These are phyloP conservation scores for Umbellularia californica DNA, from an alignment of 164 flowering plant species.

Conservation along the genomic window DNA sequence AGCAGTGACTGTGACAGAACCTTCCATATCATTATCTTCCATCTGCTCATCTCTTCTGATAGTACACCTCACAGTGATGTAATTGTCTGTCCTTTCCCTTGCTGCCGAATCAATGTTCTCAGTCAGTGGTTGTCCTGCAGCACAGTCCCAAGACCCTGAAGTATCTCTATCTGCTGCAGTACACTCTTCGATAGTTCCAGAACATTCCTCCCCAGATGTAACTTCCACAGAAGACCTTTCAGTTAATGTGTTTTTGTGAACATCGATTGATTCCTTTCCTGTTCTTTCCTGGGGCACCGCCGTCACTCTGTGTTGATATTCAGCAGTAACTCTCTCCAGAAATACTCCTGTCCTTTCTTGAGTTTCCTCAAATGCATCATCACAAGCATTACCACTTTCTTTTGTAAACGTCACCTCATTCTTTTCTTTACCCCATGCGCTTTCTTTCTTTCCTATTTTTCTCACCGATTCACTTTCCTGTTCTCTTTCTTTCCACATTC, in stretches of 20 bases:
- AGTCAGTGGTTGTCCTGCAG: slow-evolving; percentile 58
- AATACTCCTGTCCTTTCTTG: slow-evolving; percentile 68
- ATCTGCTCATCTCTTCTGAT: slow-evolving; percentile 29
- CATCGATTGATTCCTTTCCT: slow-evolving; percentile 43
- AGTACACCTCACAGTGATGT: slow-evolving; percentile 30
- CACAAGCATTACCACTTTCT: slow-evolving; percentile 72
- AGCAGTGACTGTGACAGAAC: slow-evolving; percentile 17
- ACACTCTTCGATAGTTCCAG: slow-evolving; percentile 60
- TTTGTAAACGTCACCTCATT: slow-evolving; percentile 52
- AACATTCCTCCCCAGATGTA: slow-evolving; percentile 66
- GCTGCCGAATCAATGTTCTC: slow-evolving; percentile 42
- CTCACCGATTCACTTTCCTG: slow-evolving; percentile 28
- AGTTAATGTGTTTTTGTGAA: slow-evolving; percentile 31
- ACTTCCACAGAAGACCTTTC: slow-evolving; percentile 58
- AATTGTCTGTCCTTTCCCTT: slow-evolving; percentile 34
- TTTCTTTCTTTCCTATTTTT: slow-evolving; percentile 29
- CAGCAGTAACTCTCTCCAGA: slow-evolving; percentile 53
- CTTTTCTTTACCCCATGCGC: slow-evolving; percentile 31
- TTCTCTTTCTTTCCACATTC: slow-evolving; percentile 28
- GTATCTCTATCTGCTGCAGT: slow-evolving; percentile 71
- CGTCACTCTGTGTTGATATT: slow-evolving; percentile 42
- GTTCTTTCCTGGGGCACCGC: slow-evolving; percentile 45
- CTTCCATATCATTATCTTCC: slow-evolving; percentile 15
- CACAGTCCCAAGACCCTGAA: slow-evolving; percentile 76
- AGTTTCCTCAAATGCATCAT: slow-evolving; percentile 72